These are phyloP conservation scores for Malus sylvestris DNA, from an alignment of 306 rosid species.

Conservation along the genomic window DNA sequence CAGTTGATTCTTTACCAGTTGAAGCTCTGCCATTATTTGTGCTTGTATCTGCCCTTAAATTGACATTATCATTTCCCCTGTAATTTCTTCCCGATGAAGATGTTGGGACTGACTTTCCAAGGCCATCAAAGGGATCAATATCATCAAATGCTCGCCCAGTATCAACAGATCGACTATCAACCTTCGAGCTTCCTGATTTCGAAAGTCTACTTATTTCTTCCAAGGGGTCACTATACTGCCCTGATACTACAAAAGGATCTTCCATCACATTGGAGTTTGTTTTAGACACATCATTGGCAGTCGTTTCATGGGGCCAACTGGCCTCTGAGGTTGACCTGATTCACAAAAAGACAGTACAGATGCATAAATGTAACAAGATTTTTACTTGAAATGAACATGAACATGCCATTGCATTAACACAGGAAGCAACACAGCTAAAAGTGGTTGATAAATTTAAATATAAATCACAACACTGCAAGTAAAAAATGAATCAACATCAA, in stretches of 20 bases:
- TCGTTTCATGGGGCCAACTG: slow-evolving; percentile 54
- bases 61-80: slow-evolving; percentile 49
- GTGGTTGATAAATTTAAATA: background rate
- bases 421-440: background rate
- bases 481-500: background rate
- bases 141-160: slow-evolving; percentile 55
- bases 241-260: slow-evolving; percentile 62
- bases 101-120: slow-evolving; percentile 71
- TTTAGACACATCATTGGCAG: slow-evolving; percentile 38
- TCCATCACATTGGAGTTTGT: slow-evolving; percentile 44
- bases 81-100: slow-evolving; percentile 61
- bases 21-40: slow-evolving; percentile 32
- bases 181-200: slow-evolving; percentile 50
- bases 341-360: slow-evolving; percentile 12
- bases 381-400: background rate
- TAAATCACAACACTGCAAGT: background rate
- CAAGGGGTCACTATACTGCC: slow-evolving; percentile 51
- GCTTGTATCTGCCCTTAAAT: slow-evolving; percentile 39
- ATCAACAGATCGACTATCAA: slow-evolving; percentile 43
- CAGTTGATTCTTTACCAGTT: slow-evolving; percentile 38
- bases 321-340: slow-evolving; percentile 62
- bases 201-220: slow-evolving; percentile 67
- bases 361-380: background rate
- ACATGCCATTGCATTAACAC: background rate
- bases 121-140: slow-evolving; percentile 81